Evolutionary conservation across 768 basidiomycete genomes (phyloP).

Genomic region (Russula sp.): DNA sequence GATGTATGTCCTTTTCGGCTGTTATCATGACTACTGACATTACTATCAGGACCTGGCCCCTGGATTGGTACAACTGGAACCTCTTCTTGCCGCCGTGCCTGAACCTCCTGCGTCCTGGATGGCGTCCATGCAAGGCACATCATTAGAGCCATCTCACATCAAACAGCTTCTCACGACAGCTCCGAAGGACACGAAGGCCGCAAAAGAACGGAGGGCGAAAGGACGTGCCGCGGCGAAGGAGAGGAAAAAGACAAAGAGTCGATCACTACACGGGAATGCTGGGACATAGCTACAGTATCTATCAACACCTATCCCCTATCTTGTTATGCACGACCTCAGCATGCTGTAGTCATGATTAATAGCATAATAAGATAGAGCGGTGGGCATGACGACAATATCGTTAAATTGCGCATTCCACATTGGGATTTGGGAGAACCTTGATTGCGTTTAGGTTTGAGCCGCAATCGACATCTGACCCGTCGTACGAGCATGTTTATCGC

Average conservation of each 20-base stretch:
- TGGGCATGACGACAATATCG: too few species aligned
- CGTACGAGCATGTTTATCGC: slow-evolving; percentile 59
- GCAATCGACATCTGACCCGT: not conserved
- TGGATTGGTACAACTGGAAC: slow-evolving; percentile 34
- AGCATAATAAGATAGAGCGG: not conserved
- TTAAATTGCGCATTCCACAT: not conserved
- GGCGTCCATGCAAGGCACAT: slow-evolving; percentile 36
- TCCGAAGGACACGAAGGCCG: slow-evolving; percentile 73
- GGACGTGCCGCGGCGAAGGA: slow-evolving; percentile 51
- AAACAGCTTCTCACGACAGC: slow-evolving; percentile 78
- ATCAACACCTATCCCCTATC: not conserved
- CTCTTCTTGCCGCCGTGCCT: slow-evolving; percentile 51
- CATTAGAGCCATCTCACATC: slow-evolving; percentile 67
- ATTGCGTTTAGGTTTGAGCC: slow-evolving; percentile 44
- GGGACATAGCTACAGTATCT: slow-evolving; percentile 2
- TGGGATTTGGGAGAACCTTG: not conserved
- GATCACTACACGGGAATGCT: not conserved
- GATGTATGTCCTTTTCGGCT: slow-evolving; percentile 48
- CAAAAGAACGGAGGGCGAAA: slow-evolving; percentile 54
- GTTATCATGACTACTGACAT: slow-evolving; percentile 14
- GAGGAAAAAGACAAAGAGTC: slow-evolving; percentile 28
- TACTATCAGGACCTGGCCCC: slow-evolving; percentile 44
- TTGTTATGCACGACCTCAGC: not conserved
- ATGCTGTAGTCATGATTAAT: too few species aligned
- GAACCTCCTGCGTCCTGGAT: slow-evolving; percentile 67